phyloP scores from a whole-genome alignment of 164 flowering plant genomes.

The Stephania japonica region DNA sequence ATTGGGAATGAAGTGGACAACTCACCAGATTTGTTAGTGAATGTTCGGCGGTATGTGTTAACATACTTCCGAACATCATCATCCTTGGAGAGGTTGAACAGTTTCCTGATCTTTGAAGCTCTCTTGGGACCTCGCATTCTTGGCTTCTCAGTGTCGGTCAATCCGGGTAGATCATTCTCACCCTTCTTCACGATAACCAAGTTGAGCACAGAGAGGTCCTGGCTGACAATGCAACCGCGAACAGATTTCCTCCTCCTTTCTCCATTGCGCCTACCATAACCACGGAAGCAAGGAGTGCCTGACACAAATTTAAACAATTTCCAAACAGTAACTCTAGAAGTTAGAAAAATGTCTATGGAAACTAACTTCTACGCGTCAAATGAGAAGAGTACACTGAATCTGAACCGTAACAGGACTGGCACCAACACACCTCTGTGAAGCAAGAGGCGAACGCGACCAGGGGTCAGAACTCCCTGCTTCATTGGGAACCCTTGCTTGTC shows the following conservation, averaged over 20 bases:
- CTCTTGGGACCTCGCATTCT: constrained; percentile 58
- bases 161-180: constrained; percentile 46
- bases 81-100: constrained; percentile 46
- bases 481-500: constrained; percentile 46
- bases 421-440: constrained; percentile 34
- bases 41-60: constrained; percentile 42
- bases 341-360: background rate
- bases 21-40: constrained; percentile 31
- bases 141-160: constrained; percentile 50
- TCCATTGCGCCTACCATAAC: constrained; percentile 40
- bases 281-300: constrained; percentile 46
- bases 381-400: background rate
- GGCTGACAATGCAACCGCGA: constrained; percentile 46
- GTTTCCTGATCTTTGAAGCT: constrained; percentile 43
- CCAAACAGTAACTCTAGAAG: background rate
- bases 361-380: background rate
- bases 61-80: constrained; percentile 48
- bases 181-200: constrained; percentile 55
- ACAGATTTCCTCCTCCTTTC: constrained; percentile 47
- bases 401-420: background rate
- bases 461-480: constrained; percentile 42
- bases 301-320: background rate
- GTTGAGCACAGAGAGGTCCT: constrained; percentile 38
- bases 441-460: constrained; percentile 38
- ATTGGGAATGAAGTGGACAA: background rate